These are phyloP conservation scores for Mycosphaerella sp. DNA, from an alignment of 2,329 filamentous ascomycete genomes.

Conservation along the genomic window DNA sequence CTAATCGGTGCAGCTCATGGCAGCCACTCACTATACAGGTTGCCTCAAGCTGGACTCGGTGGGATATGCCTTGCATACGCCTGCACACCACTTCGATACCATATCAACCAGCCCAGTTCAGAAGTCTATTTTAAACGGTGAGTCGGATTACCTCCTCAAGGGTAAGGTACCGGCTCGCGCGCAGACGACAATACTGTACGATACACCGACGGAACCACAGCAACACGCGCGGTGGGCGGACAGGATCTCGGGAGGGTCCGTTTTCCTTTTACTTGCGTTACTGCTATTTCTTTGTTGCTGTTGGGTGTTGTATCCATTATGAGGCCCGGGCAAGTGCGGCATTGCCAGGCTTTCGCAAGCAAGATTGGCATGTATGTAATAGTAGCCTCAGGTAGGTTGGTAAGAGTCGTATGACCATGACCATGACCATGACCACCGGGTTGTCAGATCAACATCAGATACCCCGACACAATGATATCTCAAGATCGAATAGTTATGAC, in stretches of 20 bases:
- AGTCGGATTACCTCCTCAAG: conserved; percentile 37
- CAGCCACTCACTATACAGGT: conserved; percentile 17
- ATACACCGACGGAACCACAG: conserved; percentile 9
- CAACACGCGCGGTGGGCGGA: conserved; percentile 8
- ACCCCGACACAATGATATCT: neutral
- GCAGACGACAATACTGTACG: conserved; percentile 12
- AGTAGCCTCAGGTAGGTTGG: conserved; percentile 18
- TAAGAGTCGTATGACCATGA: conserved; percentile 2
- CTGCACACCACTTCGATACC: conserved; percentile 12
- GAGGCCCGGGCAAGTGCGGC: neutral
- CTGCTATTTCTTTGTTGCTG: conserved; percentile 7
- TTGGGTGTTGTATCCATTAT: neutral
- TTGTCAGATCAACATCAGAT: neutral
- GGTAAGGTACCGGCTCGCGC: conserved; percentile 33
- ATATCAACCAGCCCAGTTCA: neutral
- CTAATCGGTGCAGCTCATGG: conserved; percentile 19
- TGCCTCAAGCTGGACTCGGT: conserved; percentile 1
- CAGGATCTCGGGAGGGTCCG: conserved; percentile 22
- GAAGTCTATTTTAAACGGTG: conserved; percentile 26
- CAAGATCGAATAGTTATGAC: neutral
- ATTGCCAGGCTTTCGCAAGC: neutral
- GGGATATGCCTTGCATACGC: conserved; percentile 5
- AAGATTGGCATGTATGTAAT: conserved; percentile 7
- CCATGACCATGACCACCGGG: neutral
- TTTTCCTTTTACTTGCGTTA: conserved; percentile 17